Evolutionary conservation across 495 filamentous ascomycete genomes (phyloP).

Genomic region (Margaritispora aquatica): DNA sequence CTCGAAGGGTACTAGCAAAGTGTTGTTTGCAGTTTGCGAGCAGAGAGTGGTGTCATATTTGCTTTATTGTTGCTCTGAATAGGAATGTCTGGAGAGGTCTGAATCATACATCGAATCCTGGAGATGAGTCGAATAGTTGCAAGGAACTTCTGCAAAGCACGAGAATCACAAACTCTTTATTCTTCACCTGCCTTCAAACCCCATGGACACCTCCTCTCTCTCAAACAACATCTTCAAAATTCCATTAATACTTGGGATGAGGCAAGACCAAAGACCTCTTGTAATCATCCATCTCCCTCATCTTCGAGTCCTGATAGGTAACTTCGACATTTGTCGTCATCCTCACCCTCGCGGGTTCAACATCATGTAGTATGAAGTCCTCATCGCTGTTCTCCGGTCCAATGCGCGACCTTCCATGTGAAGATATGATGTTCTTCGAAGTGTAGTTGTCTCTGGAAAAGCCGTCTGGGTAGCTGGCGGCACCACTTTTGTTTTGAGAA

Average conservation of each 20-base stretch:
- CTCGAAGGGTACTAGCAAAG: background rate
- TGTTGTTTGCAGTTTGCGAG: too few species aligned
- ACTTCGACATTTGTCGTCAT: background rate
- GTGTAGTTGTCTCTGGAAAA: background rate
- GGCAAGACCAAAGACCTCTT: background rate
- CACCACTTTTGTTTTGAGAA: background rate
- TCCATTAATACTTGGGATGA: background rate
- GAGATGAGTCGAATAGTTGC: too few species aligned
- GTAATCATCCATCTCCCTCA: background rate
- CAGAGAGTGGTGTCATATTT: too few species aligned
- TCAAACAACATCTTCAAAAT: too few species aligned
- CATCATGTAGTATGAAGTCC: background rate
- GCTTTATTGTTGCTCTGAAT: too few species aligned
- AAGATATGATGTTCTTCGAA: conserved; percentile 2
- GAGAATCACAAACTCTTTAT: too few species aligned
- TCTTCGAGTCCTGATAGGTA: background rate
- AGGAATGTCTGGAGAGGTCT: too few species aligned
- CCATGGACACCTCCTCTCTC: too few species aligned
- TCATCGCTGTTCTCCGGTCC: background rate
- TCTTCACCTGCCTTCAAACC: too few species aligned
- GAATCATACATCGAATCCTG: too few species aligned
- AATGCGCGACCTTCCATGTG: background rate
- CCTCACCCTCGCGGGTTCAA: background rate
- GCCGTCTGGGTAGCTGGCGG: background rate
- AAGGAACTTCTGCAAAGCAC: too few species aligned